Percentiles rank a stretch among this genome's conserved stretches.
phyloP scores from a whole-genome alignment of 1,139 yeast genomes.

The Hyphopichia wangnamkhiaoensis region DNA sequence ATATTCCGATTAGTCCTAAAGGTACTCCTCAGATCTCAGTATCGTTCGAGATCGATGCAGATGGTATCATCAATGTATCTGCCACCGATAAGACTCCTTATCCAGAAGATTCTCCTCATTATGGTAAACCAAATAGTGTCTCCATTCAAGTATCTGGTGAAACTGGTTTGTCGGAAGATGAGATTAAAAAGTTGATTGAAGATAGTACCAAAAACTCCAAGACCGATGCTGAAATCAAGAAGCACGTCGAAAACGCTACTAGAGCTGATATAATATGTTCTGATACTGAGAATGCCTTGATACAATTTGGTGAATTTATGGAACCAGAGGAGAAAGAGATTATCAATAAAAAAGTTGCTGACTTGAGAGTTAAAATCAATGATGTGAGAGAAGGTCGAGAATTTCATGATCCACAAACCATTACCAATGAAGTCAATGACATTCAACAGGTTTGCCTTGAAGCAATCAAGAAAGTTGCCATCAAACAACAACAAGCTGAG shows the following conservation, averaged over 20 bases:
- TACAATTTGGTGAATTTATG: conserved; percentile 45
- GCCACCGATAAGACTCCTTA: conserved; percentile 67
- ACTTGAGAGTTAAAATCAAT: conserved; percentile 43
- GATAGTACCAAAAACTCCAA: conserved; percentile 48
- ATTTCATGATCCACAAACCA: conserved; percentile 34
- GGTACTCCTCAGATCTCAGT: conserved; percentile 78
- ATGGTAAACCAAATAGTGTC: conserved; percentile 36
- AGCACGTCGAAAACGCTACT: conserved; percentile 48
- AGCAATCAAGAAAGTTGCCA: conserved; percentile 55
- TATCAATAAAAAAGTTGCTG: conserved; percentile 28
- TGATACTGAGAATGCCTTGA: conserved; percentile 54
- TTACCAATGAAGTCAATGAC: conserved; percentile 48
- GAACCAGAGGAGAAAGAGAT: conserved; percentile 35
- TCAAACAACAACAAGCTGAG: conserved; percentile 31
- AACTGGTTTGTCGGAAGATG: conserved; percentile 66
- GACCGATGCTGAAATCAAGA: conserved; percentile 43
- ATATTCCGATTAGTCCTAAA: conserved; percentile 72
- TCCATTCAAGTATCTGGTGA: conserved; percentile 73
- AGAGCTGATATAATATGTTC: conserved; percentile 57
- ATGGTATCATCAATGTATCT: conserved; percentile 75
- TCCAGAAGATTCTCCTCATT: conserved; percentile 28
- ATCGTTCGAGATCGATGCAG: conserved; percentile 76
- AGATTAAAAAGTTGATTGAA: conserved; percentile 55
- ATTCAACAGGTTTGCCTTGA: conserved; percentile 53
- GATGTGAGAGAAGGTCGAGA: conserved; percentile 41